Evolutionary conservation across 208 protist species (phyloP), one percentile per base, ranked within the genome.

Genomic region (Porcisia hertigi): DNA sequence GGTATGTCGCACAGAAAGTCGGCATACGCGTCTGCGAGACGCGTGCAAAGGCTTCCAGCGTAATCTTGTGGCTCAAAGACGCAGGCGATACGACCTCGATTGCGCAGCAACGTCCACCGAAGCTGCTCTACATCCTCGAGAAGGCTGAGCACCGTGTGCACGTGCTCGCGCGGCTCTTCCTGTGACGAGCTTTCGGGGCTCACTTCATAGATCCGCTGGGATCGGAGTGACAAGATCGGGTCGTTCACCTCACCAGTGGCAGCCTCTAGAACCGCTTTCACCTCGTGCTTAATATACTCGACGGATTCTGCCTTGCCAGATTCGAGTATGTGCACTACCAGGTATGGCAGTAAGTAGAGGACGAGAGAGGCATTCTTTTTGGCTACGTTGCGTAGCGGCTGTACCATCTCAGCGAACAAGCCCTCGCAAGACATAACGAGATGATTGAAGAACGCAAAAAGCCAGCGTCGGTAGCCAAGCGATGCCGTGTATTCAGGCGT

Each of bases 381-480:
- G n/a, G 91, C 92, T 36, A 96, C 90, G 82, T 96, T 96, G 43
- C 91, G 91, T 36, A 97, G 75, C n/a, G 90, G 73, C 55, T 62
- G 73, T 43, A 96, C 82, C 76, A 94, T 91, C 23, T 87, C 77
- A 2, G 82, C 88, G 73, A 95, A 92, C 49, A 83, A 76, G 8
- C 87, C 86, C 49, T 71, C 75, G 67, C 88, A 92, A 14, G 82
- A 84, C 49, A 53, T 57, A 34, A 83, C 52, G 1, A 97, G 82
- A 59, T 91, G 86, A 69, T 87, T 84, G 80, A 95, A 97, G 65
- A 91, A 93, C 47, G 64, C 69, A 18, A 91, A 87, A 8, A 96
- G 53, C 92, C 94, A 97, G 30, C 73, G 62, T 12, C 82, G 49
- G 80, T 89, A 94, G 5, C 65, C 58, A 58, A 95, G 91, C 7